Base-by-base conservation (phyloP, 805 yeast genomes). In the Metschnikowia henanensis region DNA sequence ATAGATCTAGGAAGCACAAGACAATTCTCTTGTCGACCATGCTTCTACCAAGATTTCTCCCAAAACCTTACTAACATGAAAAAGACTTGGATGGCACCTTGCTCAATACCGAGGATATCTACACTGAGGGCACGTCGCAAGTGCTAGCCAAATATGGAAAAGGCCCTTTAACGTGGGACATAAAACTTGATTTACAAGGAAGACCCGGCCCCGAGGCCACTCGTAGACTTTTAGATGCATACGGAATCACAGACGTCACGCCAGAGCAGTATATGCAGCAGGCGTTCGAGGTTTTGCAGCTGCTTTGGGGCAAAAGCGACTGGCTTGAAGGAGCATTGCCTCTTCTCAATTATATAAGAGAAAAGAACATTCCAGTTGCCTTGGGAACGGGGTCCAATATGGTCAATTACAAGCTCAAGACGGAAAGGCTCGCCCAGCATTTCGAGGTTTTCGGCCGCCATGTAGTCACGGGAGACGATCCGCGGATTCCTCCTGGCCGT, bases 1-100 rank as follows among this genome's bases (percentile, higher is more conserved):
- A 15, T 10, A 15, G 19, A 30, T 30, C 33, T 16, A n/a, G n/a
- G n/a, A n/a, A n/a, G n/a, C n/a, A n/a, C n/a, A n/a, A n/a, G n/a
- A n/a, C n/a, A n/a, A n/a, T n/a, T n/a, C n/a, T n/a, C n/a, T n/a
- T n/a, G n/a, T n/a, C n/a, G n/a, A n/a, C n/a, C n/a, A n/a, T n/a
- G n/a, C n/a, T n/a, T n/a, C n/a, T n/a, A n/a, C n/a, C n/a, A n/a
- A n/a, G n/a, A n/a, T n/a, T n/a, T n/a, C n/a, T n/a, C 26, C 12
- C 26, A 23, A 23, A 23, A 23, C 26, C 13, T 22, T 50, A 47
- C 59, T 42, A 46, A 54, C 60, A 23, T 9, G 12, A 36, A 30
- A 25, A 36, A 72, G 96, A 88, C 73, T 87, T 94, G 98, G 99
- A 94, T 62, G 99, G 99, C 1, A 77, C 95, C 19, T 72, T 94